phyloP scores from a whole-genome alignment of 139 green algal genomes.

The Volvox africanus region DNA sequence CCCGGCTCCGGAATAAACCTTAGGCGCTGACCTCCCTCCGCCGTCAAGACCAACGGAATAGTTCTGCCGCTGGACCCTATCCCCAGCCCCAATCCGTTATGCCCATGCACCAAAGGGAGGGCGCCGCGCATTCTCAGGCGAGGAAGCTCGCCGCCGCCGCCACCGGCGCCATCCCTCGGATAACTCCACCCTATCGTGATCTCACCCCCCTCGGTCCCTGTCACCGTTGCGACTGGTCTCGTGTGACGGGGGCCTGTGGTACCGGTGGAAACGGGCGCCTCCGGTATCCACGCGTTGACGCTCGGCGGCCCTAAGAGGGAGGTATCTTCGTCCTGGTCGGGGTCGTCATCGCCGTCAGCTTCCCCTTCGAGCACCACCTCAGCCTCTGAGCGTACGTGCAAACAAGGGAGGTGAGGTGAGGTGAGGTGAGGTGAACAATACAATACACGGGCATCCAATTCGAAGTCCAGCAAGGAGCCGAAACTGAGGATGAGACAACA shows the following conservation, averaged over 20 bases:
- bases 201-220: neutral
- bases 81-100: too few relatives aligned
- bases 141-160: too few relatives aligned
- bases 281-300: neutral
- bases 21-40: neutral
- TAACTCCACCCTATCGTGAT: too few relatives aligned
- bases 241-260: neutral
- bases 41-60: neutral
- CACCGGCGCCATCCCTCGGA: too few relatives aligned
- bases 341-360: neutral
- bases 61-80: neutral
- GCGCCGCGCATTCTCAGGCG: too few relatives aligned
- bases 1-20: neutral
- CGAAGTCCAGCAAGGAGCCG: too few relatives aligned
- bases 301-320: neutral
- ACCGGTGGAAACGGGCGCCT: neutral
- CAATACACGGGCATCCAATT: too few relatives aligned
- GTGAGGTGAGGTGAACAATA: too few relatives aligned
- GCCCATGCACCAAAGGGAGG: neutral
- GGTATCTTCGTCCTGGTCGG: neutral
- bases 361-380: neutral
- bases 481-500: too few relatives aligned
- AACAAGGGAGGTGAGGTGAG: too few relatives aligned
- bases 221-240: too few relatives aligned
- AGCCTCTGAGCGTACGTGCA: neutral